Evolutionary conservation across 1,139 yeast species (phyloP), one percentile per base, ranked within the genome.

Genomic region (Sugiyamaella sp.): DNA sequence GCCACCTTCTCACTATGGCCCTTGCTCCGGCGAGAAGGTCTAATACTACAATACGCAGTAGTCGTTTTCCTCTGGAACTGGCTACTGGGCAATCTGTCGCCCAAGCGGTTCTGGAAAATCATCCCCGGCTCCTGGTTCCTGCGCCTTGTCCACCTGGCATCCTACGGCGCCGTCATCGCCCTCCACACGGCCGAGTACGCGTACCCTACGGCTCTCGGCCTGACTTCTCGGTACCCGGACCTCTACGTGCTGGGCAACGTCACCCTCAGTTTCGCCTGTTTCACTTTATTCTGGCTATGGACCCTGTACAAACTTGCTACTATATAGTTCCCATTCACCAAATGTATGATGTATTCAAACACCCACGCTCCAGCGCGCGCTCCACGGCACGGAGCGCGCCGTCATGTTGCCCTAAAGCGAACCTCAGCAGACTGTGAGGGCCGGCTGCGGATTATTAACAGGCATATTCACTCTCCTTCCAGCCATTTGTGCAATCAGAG

Each of bases 1-100:
- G 89, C 95, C 0, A 73, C 85, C 32, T 93, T 90, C 70, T 88
- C 97, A 51, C 73, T 95, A 74, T 90, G 88, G 80, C 99, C 99
- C 1, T 73, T 95, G 52, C 74, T 95, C 61, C 81, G 83, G 60
- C 83, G 83, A 60, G 99, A 95, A 64, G 84, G 81, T 0, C 76
- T 93, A 40, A 71, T 70, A 0, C 73, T 91, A 54, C 99, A 93
- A 69, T 91, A 88, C 68, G 71, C 77, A 49, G 83, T 82, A 4
- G 71, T 83, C 53, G 73, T 81, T 17, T 68, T 82, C 4, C 67
- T 89, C 61, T 85, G 89, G 68, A 91, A 91, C 68, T 93, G 97
- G 96, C 74, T 93, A 35, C 76, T 89, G 59, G 78, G 79, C 54
- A 62, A 60, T 57, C 53, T 59, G 35, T 49, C 54, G 45, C 52